Evolutionary conservation across 2,329 filamentous ascomycete species (phyloP).

Genomic region (Alternaria arbusti): DNA sequence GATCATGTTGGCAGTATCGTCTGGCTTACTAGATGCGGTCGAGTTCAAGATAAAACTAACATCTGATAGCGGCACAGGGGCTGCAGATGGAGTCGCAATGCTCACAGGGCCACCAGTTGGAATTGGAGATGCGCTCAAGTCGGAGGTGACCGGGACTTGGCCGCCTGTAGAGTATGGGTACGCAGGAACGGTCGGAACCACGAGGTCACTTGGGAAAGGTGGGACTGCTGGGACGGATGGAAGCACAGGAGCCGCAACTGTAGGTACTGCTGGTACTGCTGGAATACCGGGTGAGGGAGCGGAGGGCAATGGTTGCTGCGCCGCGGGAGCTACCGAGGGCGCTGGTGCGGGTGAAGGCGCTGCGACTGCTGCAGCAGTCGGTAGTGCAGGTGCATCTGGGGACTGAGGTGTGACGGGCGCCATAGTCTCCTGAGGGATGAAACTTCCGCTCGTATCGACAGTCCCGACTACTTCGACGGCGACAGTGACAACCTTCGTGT

Average conservation of each 20-base stretch:
- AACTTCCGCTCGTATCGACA: conserved; percentile 37
- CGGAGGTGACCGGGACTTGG: conserved; percentile 8
- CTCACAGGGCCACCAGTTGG: conserved; percentile 8
- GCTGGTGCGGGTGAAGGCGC: not conserved
- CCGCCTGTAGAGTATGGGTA: conserved; percentile 42
- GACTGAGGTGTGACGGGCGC: conserved; percentile 9
- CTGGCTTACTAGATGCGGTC: conserved; percentile 17
- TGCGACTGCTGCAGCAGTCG: not conserved
- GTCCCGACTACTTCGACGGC: conserved; percentile 41
- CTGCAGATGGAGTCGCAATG: conserved; percentile 5
- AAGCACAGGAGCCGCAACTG: conserved; percentile 16
- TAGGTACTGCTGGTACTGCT: conserved; percentile 10
- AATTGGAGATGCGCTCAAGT: conserved; percentile 12
- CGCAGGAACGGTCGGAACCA: conserved; percentile 36
- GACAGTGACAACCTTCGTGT: conserved; percentile 32
- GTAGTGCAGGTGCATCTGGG: not conserved
- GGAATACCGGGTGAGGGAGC: conserved; percentile 6
- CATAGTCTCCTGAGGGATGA: conserved; percentile 33
- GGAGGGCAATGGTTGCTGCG: conserved; percentile 8
- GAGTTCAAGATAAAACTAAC: conserved; percentile 19
- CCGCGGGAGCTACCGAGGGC: conserved; percentile 1
- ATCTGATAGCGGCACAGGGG: conserved; percentile 1
- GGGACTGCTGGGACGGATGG: conserved; percentile 41
- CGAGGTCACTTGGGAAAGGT: conserved; percentile 43
- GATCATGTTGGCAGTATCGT: not conserved